These are phyloP conservation scores for Lepiota brunneoincarnata DNA, from an alignment of 768 basidiomycete species.

Conservation along the genomic window DNA sequence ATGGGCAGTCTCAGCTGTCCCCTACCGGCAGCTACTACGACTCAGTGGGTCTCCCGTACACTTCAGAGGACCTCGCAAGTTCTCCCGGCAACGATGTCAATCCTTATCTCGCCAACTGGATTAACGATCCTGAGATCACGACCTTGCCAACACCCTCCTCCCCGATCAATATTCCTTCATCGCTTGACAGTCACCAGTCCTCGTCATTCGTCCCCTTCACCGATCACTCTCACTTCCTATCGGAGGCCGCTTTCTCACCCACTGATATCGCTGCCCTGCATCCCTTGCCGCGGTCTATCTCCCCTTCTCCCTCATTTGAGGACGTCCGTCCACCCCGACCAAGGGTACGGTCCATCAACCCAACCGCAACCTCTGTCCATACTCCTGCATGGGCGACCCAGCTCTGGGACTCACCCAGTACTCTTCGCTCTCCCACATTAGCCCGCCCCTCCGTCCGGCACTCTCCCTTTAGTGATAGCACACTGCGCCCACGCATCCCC, in stretches of 20 bases:
- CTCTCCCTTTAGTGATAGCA: conserved; percentile 43
- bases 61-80: conserved; percentile 38
- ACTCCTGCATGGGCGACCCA: conserved; percentile 68
- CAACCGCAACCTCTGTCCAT: conserved; percentile 55
- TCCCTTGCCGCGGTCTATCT: conserved; percentile 60
- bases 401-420: conserved; percentile 50
- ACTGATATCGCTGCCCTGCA: conserved; percentile 58
- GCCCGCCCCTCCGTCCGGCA: conserved; percentile 44
- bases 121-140: conserved; percentile 54
- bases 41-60: conserved; percentile 37
- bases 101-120: conserved; percentile 55
- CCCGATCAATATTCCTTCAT: conserved; percentile 62
- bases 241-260: conserved; percentile 52
- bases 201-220: conserved; percentile 46
- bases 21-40: conserved; percentile 35
- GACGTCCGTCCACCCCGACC: conserved; percentile 39
- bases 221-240: conserved; percentile 44
- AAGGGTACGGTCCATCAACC: conserved; percentile 55
- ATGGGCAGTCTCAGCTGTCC: conserved; percentile 37
- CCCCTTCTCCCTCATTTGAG: conserved; percentile 53
- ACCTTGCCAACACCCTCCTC: conserved; percentile 40
- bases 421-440: conserved; percentile 42
- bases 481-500: conserved; percentile 38
- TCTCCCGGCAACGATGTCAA: conserved; percentile 40
- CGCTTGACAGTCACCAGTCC: conserved; percentile 39